Conservation (phyloP, 2,329 filamentous ascomycete genomes). For the Cercospora janseana region DNA sequence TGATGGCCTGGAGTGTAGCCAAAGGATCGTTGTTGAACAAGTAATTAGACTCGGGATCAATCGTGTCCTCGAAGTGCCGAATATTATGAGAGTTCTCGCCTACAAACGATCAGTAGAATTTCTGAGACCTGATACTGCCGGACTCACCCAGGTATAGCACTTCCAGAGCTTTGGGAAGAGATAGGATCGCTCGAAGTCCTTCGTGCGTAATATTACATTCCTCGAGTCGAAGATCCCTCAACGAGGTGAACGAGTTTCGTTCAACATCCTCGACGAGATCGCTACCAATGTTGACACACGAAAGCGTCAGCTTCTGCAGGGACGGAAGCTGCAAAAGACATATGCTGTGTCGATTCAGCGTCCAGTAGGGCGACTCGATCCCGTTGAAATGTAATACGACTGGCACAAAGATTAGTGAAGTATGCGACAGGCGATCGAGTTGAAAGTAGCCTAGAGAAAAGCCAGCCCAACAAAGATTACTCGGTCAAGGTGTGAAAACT, state of each 20-base stretch:
- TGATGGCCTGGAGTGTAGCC: conserved; percentile 19
- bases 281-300: conserved; percentile 27
- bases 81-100: conserved; percentile 28
- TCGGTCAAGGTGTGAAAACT: too few species aligned
- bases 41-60: conserved; percentile 21
- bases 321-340: conserved; percentile 23
- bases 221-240: conserved; percentile 25
- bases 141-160: conserved; percentile 20
- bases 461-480: too few species aligned
- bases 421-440: too few species aligned
- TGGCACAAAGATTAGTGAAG: conserved; percentile 4
- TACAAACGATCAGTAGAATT: background rate
- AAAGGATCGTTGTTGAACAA: conserved; percentile 23
- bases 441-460: too few species aligned
- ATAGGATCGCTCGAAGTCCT: conserved; percentile 25
- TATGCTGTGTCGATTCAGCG: conserved; percentile 15
- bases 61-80: conserved; percentile 16
- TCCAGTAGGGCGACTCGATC: conserved; percentile 28
- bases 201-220: conserved; percentile 27
- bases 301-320: conserved; percentile 24
- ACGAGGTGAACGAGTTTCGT: conserved; percentile 10
- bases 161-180: conserved; percentile 23
- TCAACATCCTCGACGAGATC: conserved; percentile 6
- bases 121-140: background rate
- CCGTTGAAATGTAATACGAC: conserved; percentile 30